Base-by-base conservation (phyloP, 2,329 filamentous ascomycete genomes). In the Cladosporium sp. region DNA sequence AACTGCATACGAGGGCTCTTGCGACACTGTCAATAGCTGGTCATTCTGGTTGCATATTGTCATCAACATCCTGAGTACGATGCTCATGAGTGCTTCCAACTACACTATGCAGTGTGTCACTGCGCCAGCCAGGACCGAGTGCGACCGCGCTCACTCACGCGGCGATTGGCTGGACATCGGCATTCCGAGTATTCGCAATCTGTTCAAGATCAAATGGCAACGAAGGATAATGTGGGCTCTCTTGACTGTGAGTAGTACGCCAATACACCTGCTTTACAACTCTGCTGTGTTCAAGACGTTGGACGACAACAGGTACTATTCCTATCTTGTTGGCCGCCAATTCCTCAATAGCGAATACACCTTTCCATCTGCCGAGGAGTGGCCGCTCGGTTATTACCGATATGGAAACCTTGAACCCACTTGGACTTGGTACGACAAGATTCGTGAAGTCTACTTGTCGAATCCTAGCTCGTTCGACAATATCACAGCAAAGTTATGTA, bases 71-170 rank as follows among this genome's bases (percentile, higher is more conserved):
- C 67, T 81, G 34, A 74, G 75, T 28, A 80, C 78, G 0, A 58
- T 74, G 1, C 60, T 82, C 14, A 71, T 82, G 0, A 72, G 74
- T 1, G 77, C 77, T 4, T 78, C 76, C 38, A 82, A 81, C 63
- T 82, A 79, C 60, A 76, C 73, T 58, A 82, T 82, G 78, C 82
- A 84, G 60, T 72, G 77, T 17, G 67, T 84, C 14, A 75, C 70
- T 14, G 75, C 80, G 0, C 82, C 82, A 0, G 82, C 78, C 0
- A 69, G 82, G 20, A 20, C 2, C 0, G 79, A 84, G 40, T 66
- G 84, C 9, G 76, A 84, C 49, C 63, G 62, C 14, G 80, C 80
- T 0, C 82, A 85, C 67, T 51, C 61, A 0, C 62, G 65, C 49
- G 67, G 72, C 1, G 68, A 63, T 14, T 78, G 75, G 73, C 65